A percentile compares a stretch with the other conserved stretches of the same genome.
Evolutionary conservation across 345 rosid species (phyloP).

Genomic region (Raphanus raphanistrum): DNA sequence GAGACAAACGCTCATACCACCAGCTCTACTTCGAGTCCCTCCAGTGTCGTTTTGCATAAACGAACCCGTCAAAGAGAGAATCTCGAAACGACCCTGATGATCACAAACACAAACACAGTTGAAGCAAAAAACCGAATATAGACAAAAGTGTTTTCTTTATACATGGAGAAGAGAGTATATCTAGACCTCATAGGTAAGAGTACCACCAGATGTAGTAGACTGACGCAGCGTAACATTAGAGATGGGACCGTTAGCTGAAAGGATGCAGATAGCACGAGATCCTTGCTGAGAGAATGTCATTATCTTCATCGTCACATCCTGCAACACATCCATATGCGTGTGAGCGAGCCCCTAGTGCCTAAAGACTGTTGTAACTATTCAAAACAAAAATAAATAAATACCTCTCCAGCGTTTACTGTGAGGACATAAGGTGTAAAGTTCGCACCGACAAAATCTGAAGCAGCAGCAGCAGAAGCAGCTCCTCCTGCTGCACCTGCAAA

Average conservation of each 20-base stretch:
- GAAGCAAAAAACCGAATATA: slow-evolving; percentile 4
- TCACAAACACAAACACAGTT: neutral
- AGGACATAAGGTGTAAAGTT: slow-evolving; percentile 91
- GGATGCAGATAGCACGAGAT: slow-evolving; percentile 81
- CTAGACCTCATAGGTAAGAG: slow-evolving; percentile 92
- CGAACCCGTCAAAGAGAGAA: slow-evolving; percentile 89
- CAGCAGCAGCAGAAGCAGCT: slow-evolving; percentile 35
- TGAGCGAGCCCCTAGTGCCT: neutral
- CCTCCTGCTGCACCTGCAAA: slow-evolving; percentile 43
- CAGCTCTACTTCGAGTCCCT: slow-evolving; percentile 82
- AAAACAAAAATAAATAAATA: slow-evolving; percentile 21
- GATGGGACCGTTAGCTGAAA: slow-evolving; percentile 89
- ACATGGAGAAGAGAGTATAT: neutral
- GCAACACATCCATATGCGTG: neutral
- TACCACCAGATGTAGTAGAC: slow-evolving; percentile 81
- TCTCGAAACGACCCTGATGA: slow-evolving; percentile 91
- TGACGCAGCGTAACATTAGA: slow-evolving; percentile 95
- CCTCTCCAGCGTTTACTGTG: slow-evolving; percentile 91
- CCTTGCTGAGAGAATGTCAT: slow-evolving; percentile 92
- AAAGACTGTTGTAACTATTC: neutral
- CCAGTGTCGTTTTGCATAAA: slow-evolving; percentile 70
- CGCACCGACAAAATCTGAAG: slow-evolving; percentile 72
- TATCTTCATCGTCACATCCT: slow-evolving; percentile 95
- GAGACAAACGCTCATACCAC: slow-evolving; percentile 95
- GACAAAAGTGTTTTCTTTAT: neutral